Evolutionary conservation across 257 asterid species (phyloP), one percentile per base, ranked within the genome.

Genomic region (Solanum arcanum): DNA sequence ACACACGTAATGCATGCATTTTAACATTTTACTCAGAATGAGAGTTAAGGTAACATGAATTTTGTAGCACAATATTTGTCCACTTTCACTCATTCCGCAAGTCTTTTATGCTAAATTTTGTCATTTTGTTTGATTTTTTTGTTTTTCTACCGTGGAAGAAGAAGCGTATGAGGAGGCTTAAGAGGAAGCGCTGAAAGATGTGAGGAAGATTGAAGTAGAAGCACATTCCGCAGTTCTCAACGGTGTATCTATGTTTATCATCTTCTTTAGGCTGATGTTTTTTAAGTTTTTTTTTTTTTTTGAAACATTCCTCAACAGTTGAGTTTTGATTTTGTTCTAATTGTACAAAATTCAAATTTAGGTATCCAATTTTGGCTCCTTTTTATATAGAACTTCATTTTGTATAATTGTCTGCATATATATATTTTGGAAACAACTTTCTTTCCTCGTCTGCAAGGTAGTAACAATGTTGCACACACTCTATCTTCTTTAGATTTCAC

Each of bases 121-220:
- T 39, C 16, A 2, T 5, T 39, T 39, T 70, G 27, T 42, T 42
- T 42, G 13, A 29, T 29, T 42, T 42, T 42, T 42, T 42, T 42
- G 14, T n/a, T 64, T 33, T 5, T 18, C 16, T 69, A 27, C 91
- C 91, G 94, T 92, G 94, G 94, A 92, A 92, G 91, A 92, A 92
- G 93, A 92, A 91, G 89, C 88, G 94, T 12, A 92, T 92, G 94
- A 90, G 93, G 90, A 92, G 93, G 78, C 87, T 91, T 91, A 92
- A 92, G 93, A 92, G 94, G 69, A 92, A 92, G 91, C 93, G 91
- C 49, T 85, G 92, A 92, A 92, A 92, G 93, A 92, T 91, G 93
- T 91, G 93, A 35, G 93, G 90, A 68, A 46, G 94, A 91, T 92
- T 93, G 6, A 92, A 92, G 92, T 91, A 91, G 89, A 83, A 27